A percentile compares a stretch with the other conserved stretches of the same genome.
These are phyloP conservation scores for Paraphaeosphaeria sporulosa DNA, from an alignment of 2,329 filamentous ascomycete genomes.

Conservation along the genomic window DNA sequence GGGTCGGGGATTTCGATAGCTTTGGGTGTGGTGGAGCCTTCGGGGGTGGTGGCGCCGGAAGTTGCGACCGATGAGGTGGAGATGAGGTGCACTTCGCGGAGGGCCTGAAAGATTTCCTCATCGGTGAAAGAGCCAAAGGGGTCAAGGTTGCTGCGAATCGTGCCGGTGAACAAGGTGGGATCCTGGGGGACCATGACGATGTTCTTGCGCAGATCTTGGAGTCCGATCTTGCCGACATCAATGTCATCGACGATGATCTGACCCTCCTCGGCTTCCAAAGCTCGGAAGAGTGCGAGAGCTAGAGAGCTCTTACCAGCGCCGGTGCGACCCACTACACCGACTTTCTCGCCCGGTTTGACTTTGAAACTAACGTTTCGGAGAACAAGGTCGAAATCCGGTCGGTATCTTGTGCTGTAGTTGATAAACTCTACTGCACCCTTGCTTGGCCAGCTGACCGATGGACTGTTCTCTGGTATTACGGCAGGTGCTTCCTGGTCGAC, in stretches of 20 bases:
- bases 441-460: constrained; percentile 82
- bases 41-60: constrained; percentile 35
- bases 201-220: constrained; percentile 90
- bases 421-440: constrained; percentile 87
- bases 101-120: constrained; percentile 84
- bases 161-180: constrained; percentile 91
- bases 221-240: constrained; percentile 87
- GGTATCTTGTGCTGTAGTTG: constrained; percentile 87
- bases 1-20: constrained; percentile 46
- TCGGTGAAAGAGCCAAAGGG: constrained; percentile 90
- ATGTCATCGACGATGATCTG: constrained; percentile 89
- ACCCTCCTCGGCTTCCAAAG: constrained; percentile 87
- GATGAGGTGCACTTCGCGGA: constrained; percentile 89
- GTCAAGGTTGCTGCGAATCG: constrained; percentile 89
- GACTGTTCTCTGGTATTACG: constrained; percentile 79
- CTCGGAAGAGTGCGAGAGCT: constrained; percentile 90
- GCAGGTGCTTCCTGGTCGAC: constrained; percentile 90
- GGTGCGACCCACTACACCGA: constrained; percentile 94
- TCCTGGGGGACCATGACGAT: constrained; percentile 99
- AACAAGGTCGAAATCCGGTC: constrained; percentile 85
- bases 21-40: constrained; percentile 27
- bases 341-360: constrained; percentile 85
- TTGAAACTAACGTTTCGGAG: constrained; percentile 85
- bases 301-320: constrained; percentile 97
- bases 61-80: constrained; percentile 51